Percentiles rank a stretch among this genome's conserved stretches.
Evolutionary conservation across 2,329 filamentous ascomycete genomes (phyloP).

Genomic region (Calonectria honghensis): DNA sequence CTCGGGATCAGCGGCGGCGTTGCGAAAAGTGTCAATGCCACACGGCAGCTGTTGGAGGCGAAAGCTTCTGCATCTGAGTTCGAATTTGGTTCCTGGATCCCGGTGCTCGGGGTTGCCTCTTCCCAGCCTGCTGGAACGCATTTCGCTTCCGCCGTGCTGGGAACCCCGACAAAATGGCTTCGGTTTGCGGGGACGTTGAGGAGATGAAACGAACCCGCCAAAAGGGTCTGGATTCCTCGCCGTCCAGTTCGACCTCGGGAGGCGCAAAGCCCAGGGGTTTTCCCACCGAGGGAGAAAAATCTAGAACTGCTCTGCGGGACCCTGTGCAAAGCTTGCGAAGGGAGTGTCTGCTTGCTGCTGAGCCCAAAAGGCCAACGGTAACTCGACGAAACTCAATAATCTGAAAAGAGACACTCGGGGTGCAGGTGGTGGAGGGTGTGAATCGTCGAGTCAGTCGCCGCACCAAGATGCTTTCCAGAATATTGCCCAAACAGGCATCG

Average conservation of each 20-base stretch:
- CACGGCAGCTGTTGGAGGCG: neutral
- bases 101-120: constrained; percentile 22
- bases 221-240: constrained; percentile 43
- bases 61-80: constrained; percentile 6
- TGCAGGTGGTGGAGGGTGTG: constrained; percentile 5
- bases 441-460: constrained; percentile 19
- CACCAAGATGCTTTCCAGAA: constrained; percentile 48
- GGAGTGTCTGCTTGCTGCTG: constrained; percentile 39
- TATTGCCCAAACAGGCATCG: constrained; percentile 49
- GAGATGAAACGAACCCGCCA: constrained; percentile 36
- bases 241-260: constrained; percentile 38
- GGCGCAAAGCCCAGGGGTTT: constrained; percentile 34
- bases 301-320: constrained; percentile 41
- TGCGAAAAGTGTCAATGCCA: constrained; percentile 4
- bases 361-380: constrained; percentile 47
- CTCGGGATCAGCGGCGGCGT: constrained; percentile 1
- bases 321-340: constrained; percentile 46
- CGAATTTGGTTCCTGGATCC: constrained; percentile 13
- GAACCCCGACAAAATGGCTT: constrained; percentile 31
- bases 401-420: constrained; percentile 40
- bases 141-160: constrained; percentile 26
- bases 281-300: constrained; percentile 16
- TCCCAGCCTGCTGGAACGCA: constrained; percentile 25
- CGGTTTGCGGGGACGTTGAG: constrained; percentile 39
- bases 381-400: constrained; percentile 44